Percentiles rank a stretch among this genome's conserved stretches.
These are phyloP conservation scores for Neoboletus brunneissimus DNA, from an alignment of 768 basidiomycete genomes.

Conservation along the genomic window DNA sequence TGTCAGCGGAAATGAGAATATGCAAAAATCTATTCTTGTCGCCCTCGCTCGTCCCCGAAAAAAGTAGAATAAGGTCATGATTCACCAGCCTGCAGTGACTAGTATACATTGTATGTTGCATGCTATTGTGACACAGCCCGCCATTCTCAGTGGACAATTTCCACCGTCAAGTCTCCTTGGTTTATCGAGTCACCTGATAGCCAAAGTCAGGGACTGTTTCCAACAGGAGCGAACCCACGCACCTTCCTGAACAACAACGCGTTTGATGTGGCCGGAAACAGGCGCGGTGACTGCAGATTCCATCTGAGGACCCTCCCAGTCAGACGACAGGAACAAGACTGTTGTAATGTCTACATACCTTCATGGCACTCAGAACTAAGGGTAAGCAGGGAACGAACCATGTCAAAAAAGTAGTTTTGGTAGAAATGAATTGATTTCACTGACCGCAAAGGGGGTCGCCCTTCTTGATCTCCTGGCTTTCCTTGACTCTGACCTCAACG, in stretches of 20 bases:
- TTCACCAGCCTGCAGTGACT: conserved; percentile 11
- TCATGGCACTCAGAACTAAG: conserved; percentile 93
- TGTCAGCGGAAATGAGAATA: conserved; percentile 15
- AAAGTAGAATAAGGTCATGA: not conserved
- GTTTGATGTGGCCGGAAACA: conserved; percentile 94
- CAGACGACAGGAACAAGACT: conserved; percentile 7
- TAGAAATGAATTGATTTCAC: conserved; percentile 31
- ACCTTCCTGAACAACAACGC: conserved; percentile 90
- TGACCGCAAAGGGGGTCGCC: conserved; percentile 92
- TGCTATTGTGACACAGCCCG: conserved; percentile 17
- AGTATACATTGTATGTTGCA: conserved; percentile 17
- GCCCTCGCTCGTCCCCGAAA: not conserved
- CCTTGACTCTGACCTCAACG: conserved; percentile 96
- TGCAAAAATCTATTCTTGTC: not conserved
- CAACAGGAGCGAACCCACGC: conserved; percentile 13
- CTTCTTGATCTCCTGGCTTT: conserved; percentile 96
- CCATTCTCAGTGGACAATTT: conserved; percentile 66
- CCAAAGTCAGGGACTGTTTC: conserved; percentile 6
- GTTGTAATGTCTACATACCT: conserved; percentile 49
- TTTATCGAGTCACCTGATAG: conserved; percentile 84
- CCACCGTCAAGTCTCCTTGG: conserved; percentile 88
- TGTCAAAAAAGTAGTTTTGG: conserved; percentile 23
- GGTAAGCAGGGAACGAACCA: conserved; percentile 6
- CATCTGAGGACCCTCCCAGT: conserved; percentile 59
- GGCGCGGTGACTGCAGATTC: conserved; percentile 96